Evolutionary conservation across 2,329 filamentous ascomycete species (phyloP).

Genomic region (Pyricularia sp.): DNA sequence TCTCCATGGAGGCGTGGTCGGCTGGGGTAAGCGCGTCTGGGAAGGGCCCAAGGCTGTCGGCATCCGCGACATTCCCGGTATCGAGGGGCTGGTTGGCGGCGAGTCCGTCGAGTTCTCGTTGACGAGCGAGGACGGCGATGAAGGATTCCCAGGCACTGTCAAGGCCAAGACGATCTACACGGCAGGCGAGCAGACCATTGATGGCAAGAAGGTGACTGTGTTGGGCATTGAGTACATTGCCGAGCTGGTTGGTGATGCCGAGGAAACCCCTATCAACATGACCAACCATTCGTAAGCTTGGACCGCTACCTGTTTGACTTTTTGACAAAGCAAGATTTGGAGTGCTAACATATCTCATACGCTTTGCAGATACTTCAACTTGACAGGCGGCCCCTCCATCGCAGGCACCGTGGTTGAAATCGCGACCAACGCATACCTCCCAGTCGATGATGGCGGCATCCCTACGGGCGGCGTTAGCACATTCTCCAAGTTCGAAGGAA

Average conservation of each 20-base stretch:
- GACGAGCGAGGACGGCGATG: conserved; percentile 69
- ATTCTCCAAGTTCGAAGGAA: conserved; percentile 56
- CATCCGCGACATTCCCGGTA: conserved; percentile 36
- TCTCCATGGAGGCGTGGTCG: conserved; percentile 60
- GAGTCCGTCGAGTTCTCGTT: conserved; percentile 59
- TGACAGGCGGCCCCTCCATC: conserved; percentile 41
- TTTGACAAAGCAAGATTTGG: background rate
- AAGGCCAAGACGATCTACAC: conserved; percentile 72
- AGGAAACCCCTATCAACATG: conserved; percentile 88
- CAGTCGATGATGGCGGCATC: conserved; percentile 63
- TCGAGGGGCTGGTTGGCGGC: conserved; percentile 45
- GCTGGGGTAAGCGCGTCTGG: conserved; percentile 78
- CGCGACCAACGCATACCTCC: conserved; percentile 55
- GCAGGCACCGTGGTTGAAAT: conserved; percentile 59
- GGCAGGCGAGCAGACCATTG: conserved; percentile 54
- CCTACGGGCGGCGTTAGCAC: conserved; percentile 58
- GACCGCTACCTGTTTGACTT: background rate
- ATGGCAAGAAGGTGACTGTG: conserved; percentile 54
- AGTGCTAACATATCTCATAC: background rate
- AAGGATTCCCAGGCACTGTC: conserved; percentile 83
- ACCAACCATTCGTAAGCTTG: conserved; percentile 80
- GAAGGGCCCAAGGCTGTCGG: conserved; percentile 59
- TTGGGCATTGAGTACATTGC: conserved; percentile 87
- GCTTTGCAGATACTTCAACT: conserved; percentile 54
- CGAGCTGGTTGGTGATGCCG: conserved; percentile 64